phyloP scores from a whole-genome alignment of 768 basidiomycete genomes.

The Leccinum boreale region DNA sequence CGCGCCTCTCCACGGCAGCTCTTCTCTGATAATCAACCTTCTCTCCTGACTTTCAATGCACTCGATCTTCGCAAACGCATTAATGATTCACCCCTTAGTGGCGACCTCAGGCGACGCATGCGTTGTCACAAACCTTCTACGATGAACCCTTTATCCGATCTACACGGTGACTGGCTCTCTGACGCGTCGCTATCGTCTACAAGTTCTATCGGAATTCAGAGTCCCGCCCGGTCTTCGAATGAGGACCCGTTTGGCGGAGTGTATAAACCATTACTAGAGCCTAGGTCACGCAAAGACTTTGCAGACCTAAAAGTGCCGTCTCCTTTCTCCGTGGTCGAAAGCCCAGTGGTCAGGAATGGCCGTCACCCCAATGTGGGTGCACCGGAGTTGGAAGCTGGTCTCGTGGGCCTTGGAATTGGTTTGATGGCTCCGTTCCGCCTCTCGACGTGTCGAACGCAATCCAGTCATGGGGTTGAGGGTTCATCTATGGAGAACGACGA shows the following conservation, averaged over 20 bases:
- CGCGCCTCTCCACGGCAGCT: conserved; percentile 41
- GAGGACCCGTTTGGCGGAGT: conserved; percentile 46
- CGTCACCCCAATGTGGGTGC: conserved; percentile 20
- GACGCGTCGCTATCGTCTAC: conserved; percentile 29
- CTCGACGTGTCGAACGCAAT: conserved; percentile 36
- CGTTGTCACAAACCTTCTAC: conserved; percentile 27
- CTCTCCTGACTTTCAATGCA: conserved; percentile 29
- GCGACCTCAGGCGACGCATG: conserved; percentile 28
- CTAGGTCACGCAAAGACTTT: conserved; percentile 8
- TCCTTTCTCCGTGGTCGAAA: conserved; percentile 38
- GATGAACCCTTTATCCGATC: conserved; percentile 26
- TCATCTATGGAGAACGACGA: conserved; percentile 28
- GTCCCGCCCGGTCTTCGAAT: conserved; percentile 28
- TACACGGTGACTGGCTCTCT: conserved; percentile 29
- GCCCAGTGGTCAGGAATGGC: conserved; percentile 45
- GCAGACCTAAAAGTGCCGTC: conserved; percentile 15
- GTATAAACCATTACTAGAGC: conserved; percentile 9
- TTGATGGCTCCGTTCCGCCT: conserved; percentile 55
- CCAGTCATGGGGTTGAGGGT: conserved; percentile 7
- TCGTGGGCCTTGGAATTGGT: conserved; percentile 38
- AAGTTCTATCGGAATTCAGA: conserved; percentile 17
- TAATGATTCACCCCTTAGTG: conserved; percentile 48
- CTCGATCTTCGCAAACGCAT: conserved; percentile 34
- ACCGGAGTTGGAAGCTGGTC: conserved; percentile 31
- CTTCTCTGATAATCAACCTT: conserved; percentile 35